Percentiles rank a stretch among this genome's conserved stretches.
These are phyloP conservation scores for Schwanniomyces pseudopolymorphus DNA, from an alignment of 805 yeast genomes.

Conservation along the genomic window DNA sequence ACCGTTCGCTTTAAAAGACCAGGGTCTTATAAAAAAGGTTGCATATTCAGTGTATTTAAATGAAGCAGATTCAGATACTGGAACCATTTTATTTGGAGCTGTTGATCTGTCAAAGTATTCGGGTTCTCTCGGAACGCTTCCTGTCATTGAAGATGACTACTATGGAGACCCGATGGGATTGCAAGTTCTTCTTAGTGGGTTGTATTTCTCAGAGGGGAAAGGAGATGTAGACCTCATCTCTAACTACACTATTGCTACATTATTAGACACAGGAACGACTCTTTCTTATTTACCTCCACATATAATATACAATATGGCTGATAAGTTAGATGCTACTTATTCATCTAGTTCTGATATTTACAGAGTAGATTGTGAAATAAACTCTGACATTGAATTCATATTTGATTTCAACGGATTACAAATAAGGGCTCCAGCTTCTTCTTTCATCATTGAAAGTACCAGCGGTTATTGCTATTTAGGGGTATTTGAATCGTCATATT, in stretches of 20 bases:
- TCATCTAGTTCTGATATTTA: conserved; percentile 44
- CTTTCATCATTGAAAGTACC: conserved; percentile 7
- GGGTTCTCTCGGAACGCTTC: conserved; percentile 21
- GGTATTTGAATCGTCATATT: conserved; percentile 12
- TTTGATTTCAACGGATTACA: conserved; percentile 7
- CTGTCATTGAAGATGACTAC: conserved; percentile 9
- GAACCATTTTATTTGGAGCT: conserved; percentile 28
- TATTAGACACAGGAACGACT: conserved; percentile 27
- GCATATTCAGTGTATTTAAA: conserved; percentile 41
- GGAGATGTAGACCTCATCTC: conserved; percentile 13
- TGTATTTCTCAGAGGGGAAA: conserved; percentile 23
- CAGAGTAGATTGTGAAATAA: conserved; percentile 38
- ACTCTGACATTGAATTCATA: conserved; percentile 24
- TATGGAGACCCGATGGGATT: conserved; percentile 41
- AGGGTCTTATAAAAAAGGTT: conserved; percentile 32
- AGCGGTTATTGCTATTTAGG: conserved; percentile 24
- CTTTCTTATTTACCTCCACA: conserved; percentile 37
- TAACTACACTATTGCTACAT: conserved; percentile 19
- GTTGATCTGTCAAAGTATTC: conserved; percentile 24
- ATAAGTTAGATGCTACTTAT: conserved; percentile 40
- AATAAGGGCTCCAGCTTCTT: conserved; percentile 5
- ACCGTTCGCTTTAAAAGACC: conserved; percentile 30
- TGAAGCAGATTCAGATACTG: conserved; percentile 17
- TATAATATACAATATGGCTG: conserved; percentile 32
- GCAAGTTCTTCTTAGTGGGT: conserved; percentile 45